Base-by-base conservation (phyloP, 2,329 filamentous ascomycete genomes). In the Ophiostoma perfectum region DNA sequence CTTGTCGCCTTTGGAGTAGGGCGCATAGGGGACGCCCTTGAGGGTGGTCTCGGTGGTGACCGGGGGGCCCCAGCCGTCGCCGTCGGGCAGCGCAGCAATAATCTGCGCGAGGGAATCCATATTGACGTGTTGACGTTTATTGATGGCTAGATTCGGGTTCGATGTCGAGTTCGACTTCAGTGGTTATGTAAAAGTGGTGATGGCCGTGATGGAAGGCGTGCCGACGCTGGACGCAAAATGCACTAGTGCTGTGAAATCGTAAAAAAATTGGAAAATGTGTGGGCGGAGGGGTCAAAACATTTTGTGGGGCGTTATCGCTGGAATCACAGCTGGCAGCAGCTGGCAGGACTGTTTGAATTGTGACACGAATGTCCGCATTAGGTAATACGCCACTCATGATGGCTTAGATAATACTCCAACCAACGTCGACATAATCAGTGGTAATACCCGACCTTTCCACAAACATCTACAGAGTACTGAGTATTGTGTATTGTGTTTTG, bases 1-100 rank as follows among this genome's bases (percentile, higher is more conserved):
- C 86, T 97, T 98, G 84, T 99, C 95, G 78, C 92, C 93, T 82
- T 99, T 99, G 74, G 93, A 97, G 84, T 95, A 99, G 71, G 95
- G 95, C 75, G 95, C 95, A 80, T 97, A 99, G 52, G 95, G 95
- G 65, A 98, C 92, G 78, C 95, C 95, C 78, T 96, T 89, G 75
- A 98, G 86, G 71, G 91, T 97, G 72, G 92, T 96, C 78, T 97
- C 92, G 75, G 82, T 87, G 70, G 93, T 90, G 74, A 90, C 87
- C 71, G 90, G 80, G 67, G 94, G 94, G 70, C 95, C 95, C 95
- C 95, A 99, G 79, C 88, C 86, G 75, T 92, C 89, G 77, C 89
- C 88, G 68, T 89, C 83, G 71, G 90, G 90, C 76, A 92, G 86
- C 76, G 86, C 84, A 76, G 88, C 82, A 77, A 92, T 89, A 72